These are phyloP conservation scores for Coemansia sp. DNA, from an alignment of 192 early-diverging fungal genomes.

Conservation along the genomic window DNA sequence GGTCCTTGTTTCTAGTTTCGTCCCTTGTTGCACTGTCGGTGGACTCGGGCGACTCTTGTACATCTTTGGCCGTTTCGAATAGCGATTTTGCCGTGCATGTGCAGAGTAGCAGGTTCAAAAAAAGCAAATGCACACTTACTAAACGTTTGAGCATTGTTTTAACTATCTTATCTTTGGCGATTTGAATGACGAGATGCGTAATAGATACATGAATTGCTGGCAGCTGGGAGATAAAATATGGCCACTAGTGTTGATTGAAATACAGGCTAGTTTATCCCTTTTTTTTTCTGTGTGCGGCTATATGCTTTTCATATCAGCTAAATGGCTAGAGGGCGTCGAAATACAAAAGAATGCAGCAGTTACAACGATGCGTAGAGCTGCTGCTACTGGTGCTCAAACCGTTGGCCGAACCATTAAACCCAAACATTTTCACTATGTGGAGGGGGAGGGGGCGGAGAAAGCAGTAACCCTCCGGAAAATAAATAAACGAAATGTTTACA, in stretches of 20 bases:
- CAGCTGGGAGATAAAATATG: background rate
- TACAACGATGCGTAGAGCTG: background rate
- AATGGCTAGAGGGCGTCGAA: background rate
- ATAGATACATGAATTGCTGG: background rate
- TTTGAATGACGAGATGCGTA: background rate
- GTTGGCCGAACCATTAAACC: background rate
- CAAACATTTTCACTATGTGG: background rate
- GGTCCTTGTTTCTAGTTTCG: background rate
- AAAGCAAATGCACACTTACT: background rate
- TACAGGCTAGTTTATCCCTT: too few relatives aligned
- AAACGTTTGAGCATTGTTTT: background rate
- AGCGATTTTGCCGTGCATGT: background rate
- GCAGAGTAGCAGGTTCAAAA: background rate
- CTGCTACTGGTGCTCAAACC: background rate
- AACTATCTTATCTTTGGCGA: too few relatives aligned
- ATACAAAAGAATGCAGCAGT: slow-evolving; percentile 2
- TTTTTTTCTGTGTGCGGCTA: too few relatives aligned
- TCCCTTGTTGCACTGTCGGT: background rate
- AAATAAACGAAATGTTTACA: background rate
- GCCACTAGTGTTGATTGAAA: too few relatives aligned
- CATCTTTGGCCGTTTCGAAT: background rate
- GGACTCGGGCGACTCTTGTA: background rate
- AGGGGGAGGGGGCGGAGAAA: background rate
- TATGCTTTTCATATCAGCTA: background rate
- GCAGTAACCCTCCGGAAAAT: background rate